These are phyloP conservation scores for Reutealis trisperma DNA, from an alignment of 345 rosid species.

Conservation along the genomic window DNA sequence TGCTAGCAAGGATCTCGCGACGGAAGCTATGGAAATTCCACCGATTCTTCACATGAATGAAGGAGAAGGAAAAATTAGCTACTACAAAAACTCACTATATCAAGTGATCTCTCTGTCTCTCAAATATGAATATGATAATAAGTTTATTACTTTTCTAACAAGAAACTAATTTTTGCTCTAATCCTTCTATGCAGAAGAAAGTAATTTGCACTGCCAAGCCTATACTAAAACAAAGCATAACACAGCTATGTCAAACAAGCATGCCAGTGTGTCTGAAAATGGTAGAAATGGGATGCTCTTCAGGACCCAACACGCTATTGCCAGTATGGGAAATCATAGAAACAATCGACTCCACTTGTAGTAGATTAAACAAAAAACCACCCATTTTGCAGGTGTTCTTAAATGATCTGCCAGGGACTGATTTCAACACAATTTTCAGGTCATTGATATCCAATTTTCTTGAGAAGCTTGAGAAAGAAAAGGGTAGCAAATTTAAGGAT, in stretches of 20 bases:
- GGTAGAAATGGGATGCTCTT: slow-evolving; percentile 51
- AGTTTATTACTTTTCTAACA: background rate
- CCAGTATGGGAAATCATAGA: slow-evolving; percentile 20
- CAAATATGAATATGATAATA: no score
- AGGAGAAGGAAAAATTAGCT: background rate
- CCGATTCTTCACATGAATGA: slow-evolving; percentile 4
- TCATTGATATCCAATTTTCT: background rate
- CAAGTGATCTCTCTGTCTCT: background rate
- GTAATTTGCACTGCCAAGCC: slow-evolving; percentile 4
- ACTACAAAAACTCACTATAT: background rate
- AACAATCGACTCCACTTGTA: slow-evolving; percentile 10
- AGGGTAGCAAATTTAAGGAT: background rate
- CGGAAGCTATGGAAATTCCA: background rate
- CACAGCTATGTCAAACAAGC: background rate
- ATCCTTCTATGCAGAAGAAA: background rate
- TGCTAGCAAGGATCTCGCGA: no score
- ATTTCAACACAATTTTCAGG: slow-evolving; percentile 44
- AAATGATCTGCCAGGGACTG: slow-evolving; percentile 54
- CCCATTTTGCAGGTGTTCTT: slow-evolving; percentile 43
- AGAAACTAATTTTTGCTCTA: background rate
- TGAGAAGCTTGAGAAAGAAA: background rate
- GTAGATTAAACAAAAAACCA: slow-evolving; percentile 6
- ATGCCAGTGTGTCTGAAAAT: background rate
- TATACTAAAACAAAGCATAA: background rate
- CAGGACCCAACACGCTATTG: slow-evolving; percentile 49